Evolutionary conservation across 805 yeast species (phyloP).

Genomic region (Yarrowia divulgata): DNA sequence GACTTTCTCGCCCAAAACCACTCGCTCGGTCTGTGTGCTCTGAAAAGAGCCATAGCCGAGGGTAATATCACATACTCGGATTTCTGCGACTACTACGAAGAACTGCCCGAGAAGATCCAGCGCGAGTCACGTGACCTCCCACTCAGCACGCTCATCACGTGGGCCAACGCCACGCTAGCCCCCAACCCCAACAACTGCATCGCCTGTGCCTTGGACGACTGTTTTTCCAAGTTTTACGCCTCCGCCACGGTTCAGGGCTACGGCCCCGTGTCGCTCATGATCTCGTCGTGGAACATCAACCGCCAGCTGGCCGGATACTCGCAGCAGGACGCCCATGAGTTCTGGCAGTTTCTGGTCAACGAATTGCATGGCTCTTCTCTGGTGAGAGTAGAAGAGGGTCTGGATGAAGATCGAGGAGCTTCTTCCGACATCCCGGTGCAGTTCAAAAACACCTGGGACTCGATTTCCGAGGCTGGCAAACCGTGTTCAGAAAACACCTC

Average conservation of each 20-base stretch:
- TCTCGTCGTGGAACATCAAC: constrained; percentile 84
- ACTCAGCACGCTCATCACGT: constrained; percentile 11
- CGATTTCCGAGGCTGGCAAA: constrained; percentile 15
- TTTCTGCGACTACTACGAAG: constrained; percentile 38
- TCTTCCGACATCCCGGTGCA: constrained; percentile 34
- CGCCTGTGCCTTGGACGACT: constrained; percentile 83
- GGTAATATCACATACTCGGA: constrained; percentile 36
- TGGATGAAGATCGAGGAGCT: constrained; percentile 9
- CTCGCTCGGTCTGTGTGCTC: constrained; percentile 57
- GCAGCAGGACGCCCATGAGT: constrained; percentile 99
- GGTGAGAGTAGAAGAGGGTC: not conserved
- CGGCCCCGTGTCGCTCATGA: constrained; percentile 80
- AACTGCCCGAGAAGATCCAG: constrained; percentile 8
- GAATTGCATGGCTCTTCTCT: constrained; percentile 64
- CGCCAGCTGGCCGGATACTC: constrained; percentile 91
- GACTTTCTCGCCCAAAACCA: constrained; percentile 80
- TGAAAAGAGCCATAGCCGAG: constrained; percentile 42
- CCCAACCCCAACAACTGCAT: constrained; percentile 58
- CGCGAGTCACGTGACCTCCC: constrained; percentile 24
- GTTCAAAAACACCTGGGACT: constrained; percentile 36
- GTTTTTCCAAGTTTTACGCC: constrained; percentile 77
- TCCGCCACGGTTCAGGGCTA: constrained; percentile 66
- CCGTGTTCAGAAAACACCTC: constrained; percentile 13
- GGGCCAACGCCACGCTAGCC: constrained; percentile 37
- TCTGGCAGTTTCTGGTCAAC: constrained; percentile 88